Percentiles rank a stretch among this genome's conserved stretches.
Conservation (phyloP, 1,139 yeast species). For the Wickerhamomyces sp. region DNA sequence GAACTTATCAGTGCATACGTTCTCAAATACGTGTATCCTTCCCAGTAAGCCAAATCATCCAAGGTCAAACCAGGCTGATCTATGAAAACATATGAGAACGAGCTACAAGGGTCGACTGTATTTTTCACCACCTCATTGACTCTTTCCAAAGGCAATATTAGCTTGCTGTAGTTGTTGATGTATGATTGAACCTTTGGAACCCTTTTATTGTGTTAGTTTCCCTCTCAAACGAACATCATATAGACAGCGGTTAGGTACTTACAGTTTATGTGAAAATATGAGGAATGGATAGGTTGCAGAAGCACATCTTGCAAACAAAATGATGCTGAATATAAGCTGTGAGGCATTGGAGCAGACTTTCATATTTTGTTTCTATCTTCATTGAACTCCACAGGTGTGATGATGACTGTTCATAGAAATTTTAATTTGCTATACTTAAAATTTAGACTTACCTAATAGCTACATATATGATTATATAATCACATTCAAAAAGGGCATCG, state of each 20-base stretch:
- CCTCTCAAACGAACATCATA: too few relatives aligned
- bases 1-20: conserved; percentile 55
- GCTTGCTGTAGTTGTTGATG: conserved; percentile 17
- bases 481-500: too few relatives aligned
- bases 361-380: too few relatives aligned
- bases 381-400: too few relatives aligned
- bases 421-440: too few relatives aligned
- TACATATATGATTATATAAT: too few relatives aligned
- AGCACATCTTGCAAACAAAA: neutral
- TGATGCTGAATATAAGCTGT: neutral
- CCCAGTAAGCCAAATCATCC: conserved; percentile 45
- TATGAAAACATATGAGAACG: conserved; percentile 65
- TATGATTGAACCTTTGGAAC: conserved; percentile 23
- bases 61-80: conserved; percentile 64
- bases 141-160: conserved; percentile 26
- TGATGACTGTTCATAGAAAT: too few relatives aligned
- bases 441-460: too few relatives aligned
- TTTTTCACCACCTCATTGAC: conserved; percentile 44
- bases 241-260: conserved; percentile 10
- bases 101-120: conserved; percentile 54
- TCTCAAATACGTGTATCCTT: conserved; percentile 49
- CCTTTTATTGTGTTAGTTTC: conserved; percentile 3
- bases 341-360: too few relatives aligned
- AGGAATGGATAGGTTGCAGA: conserved; percentile 27
- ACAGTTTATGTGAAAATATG: conserved; percentile 31